These are phyloP conservation scores for Ganoderma resinaceum DNA, from an alignment of 1,284 basidiomycete genomes.

Conservation along the genomic window DNA sequence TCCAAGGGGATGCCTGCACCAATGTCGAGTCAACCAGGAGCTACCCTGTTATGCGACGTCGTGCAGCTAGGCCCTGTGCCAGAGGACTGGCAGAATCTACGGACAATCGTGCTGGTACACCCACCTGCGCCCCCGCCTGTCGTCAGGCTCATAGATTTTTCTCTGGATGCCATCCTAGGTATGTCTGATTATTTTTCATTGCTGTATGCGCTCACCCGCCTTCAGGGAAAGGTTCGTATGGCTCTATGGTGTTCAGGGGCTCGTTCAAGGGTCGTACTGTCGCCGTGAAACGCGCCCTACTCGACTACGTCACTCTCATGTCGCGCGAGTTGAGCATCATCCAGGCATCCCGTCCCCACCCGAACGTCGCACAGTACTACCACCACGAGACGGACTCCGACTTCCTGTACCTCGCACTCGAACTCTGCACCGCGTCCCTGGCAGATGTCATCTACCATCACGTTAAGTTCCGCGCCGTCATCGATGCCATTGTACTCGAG, in stretches of 20 bases:
- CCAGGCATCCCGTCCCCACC: constrained; percentile 97
- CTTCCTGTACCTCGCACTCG: constrained; percentile 97
- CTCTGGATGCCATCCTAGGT: constrained; percentile 80
- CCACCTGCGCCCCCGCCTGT: constrained; percentile 35
- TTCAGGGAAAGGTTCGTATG: constrained; percentile 93
- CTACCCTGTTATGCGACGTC: too few species aligned
- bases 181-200: constrained; percentile 33
- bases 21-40: too few species aligned
- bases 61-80: too few species aligned
- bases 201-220: neutral
- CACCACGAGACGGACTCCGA: constrained; percentile 94
- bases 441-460: constrained; percentile 92
- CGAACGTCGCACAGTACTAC: constrained; percentile 98
- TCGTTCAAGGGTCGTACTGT: constrained; percentile 95
- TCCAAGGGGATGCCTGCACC: too few species aligned
- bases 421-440: constrained; percentile 94
- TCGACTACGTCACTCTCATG: constrained; percentile 95
- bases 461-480: constrained; percentile 73
- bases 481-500: constrained; percentile 65
- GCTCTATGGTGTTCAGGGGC: constrained; percentile 94
- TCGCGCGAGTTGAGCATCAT: constrained; percentile 94
- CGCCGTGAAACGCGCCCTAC: constrained; percentile 94
- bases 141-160: constrained; percentile 62
- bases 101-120: too few species aligned
- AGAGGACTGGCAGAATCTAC: too few species aligned